phyloP scores from a whole-genome alignment of 345 rosid species.

The Populus davidiana region DNA sequence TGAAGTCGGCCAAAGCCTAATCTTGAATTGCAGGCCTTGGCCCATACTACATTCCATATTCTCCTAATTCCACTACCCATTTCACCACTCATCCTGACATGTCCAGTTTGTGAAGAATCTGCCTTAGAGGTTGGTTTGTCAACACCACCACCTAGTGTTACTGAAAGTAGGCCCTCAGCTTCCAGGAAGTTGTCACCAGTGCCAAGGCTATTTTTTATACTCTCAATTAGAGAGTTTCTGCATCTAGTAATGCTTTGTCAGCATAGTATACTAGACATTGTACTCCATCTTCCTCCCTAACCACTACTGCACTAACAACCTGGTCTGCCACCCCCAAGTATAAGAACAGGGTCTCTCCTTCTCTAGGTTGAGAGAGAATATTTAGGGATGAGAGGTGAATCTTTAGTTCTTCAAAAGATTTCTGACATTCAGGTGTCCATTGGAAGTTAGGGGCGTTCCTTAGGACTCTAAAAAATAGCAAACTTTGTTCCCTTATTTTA shows the following conservation, averaged over 20 bases:
- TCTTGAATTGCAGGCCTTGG: too few species aligned
- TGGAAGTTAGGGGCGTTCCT: too few species aligned
- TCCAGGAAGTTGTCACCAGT: background rate
- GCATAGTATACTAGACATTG: accelerated
- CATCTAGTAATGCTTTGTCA: background rate
- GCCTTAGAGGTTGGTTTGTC: background rate
- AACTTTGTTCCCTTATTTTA: too few species aligned
- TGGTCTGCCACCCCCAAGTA: background rate
- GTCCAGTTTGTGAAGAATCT: background rate
- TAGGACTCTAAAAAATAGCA: too few species aligned
- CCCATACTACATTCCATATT: background rate
- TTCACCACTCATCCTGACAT: background rate
- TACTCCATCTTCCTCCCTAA: background rate
- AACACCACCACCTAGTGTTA: background rate
- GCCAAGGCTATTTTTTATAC: background rate
- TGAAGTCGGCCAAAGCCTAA: accelerated
- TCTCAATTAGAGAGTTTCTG: accelerated
- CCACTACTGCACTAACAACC: background rate
- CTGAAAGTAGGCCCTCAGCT: background rate
- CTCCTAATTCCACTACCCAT: background rate
- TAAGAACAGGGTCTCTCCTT: background rate
- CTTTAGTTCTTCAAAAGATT: too few species aligned
- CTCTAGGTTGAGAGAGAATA: background rate
- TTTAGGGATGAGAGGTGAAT: too few species aligned
- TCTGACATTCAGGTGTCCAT: too few species aligned